These are phyloP conservation scores for Chenopodium berlandieri DNA, from an alignment of 148 eudicot genomes.

Conservation along the genomic window DNA sequence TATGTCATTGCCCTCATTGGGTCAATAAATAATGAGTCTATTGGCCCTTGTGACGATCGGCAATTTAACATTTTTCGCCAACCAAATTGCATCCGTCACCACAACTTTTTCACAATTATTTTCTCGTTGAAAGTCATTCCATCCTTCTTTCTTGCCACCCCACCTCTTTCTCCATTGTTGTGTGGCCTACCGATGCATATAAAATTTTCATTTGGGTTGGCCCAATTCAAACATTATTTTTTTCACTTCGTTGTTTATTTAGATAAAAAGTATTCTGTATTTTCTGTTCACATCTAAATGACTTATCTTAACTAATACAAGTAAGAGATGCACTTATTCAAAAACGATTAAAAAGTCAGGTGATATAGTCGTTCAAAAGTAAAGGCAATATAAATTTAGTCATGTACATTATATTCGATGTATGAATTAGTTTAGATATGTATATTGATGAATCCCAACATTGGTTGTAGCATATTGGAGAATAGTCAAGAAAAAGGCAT, in stretches of 20 bases:
- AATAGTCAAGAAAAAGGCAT: too few relatives aligned
- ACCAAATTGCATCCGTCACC: slow-evolving; percentile 16
- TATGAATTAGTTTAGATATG: too few relatives aligned
- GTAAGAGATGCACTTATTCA: too few relatives aligned
- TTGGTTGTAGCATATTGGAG: too few relatives aligned
- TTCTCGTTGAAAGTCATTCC: not conserved
- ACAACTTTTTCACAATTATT: slow-evolving; percentile 12
- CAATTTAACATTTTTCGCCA: not conserved
- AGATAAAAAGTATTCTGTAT: too few relatives aligned
- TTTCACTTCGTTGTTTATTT: not conserved
- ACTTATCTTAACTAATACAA: too few relatives aligned
- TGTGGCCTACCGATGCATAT: slow-evolving; percentile 4
- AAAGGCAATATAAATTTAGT: too few relatives aligned
- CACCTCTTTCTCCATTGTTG: not conserved
- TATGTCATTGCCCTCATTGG: not conserved
- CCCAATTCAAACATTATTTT: not conserved
- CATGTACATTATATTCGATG: too few relatives aligned
- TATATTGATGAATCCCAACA: too few relatives aligned
- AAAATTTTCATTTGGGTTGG: not conserved
- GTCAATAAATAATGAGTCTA: not conserved
- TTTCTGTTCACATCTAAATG: too few relatives aligned
- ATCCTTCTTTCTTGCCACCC: not conserved
- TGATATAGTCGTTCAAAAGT: too few relatives aligned
- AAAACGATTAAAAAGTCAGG: too few relatives aligned
- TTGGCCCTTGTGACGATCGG: slow-evolving; percentile 1